Conservation (phyloP, 2,329 filamentous ascomycete species). For the Conoideocrella luteorostrata region DNA sequence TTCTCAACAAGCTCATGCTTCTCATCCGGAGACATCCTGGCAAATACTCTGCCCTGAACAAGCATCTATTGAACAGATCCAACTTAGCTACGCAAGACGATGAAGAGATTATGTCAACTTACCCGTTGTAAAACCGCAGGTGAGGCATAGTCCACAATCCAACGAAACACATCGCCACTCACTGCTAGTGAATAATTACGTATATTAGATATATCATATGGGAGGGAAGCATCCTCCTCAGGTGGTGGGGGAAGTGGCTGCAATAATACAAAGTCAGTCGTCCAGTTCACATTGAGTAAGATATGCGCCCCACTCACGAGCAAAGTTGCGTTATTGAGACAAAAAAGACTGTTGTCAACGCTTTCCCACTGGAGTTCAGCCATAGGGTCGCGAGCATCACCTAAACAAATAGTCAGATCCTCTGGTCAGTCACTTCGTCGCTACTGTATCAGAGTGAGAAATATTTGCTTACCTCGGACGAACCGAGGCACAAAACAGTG, state of each 20-base stretch:
- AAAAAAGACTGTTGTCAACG: constrained; percentile 77
- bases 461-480: constrained; percentile 55
- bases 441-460: neutral
- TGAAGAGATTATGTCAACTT: constrained; percentile 18
- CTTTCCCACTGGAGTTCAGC: constrained; percentile 83
- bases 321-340: constrained; percentile 72
- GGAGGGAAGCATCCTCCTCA: constrained; percentile 73
- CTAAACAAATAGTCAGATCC: constrained; percentile 26
- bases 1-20: constrained; percentile 98
- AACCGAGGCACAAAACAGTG: constrained; percentile 95
- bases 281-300: neutral
- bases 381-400: constrained; percentile 66
- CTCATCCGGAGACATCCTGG: constrained; percentile 97
- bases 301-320: constrained; percentile 38
- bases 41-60: constrained; percentile 85
- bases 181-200: constrained; percentile 85
- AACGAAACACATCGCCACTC: constrained; percentile 90
- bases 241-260: constrained; percentile 66
- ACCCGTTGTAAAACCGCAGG: constrained; percentile 70
- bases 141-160: constrained; percentile 87
- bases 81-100: neutral
- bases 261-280: constrained; percentile 6
- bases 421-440: neutral
- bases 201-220: constrained; percentile 75
- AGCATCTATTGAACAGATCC: constrained; percentile 60